Evolutionary conservation across 257 asterid genomes (phyloP).

Genomic region (Nicotiana knightiana): DNA sequence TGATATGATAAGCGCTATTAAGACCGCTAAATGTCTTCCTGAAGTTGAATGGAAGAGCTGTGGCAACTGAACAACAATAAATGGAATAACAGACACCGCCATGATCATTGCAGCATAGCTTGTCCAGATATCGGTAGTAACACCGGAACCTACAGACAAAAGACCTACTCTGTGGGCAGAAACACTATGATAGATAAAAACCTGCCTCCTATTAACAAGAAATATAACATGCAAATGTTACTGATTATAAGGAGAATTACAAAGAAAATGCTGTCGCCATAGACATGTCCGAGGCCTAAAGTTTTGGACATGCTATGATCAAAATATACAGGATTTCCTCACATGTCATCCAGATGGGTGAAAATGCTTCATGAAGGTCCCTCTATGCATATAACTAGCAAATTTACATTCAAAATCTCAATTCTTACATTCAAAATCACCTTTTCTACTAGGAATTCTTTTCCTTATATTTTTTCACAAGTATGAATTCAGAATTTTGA

Average conservation of each 20-base stretch:
- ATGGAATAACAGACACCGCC: slow-evolving; percentile 82
- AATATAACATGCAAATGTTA: not conserved
- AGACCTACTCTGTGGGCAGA: slow-evolving; percentile 6
- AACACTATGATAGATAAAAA: not conserved
- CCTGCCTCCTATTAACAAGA: not conserved
- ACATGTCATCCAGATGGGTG: not conserved
- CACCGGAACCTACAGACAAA: slow-evolving; percentile 72
- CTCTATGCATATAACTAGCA: not conserved
- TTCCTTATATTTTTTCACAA: not conserved
- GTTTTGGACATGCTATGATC: not conserved
- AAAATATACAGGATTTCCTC: not conserved
- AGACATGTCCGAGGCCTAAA: not conserved
- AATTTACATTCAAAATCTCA: not conserved
- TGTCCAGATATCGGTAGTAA: slow-evolving; percentile 78
- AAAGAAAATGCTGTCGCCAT: not conserved
- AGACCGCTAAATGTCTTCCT: slow-evolving; percentile 59
- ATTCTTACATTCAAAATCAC: not conserved
- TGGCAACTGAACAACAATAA: slow-evolving; percentile 69
- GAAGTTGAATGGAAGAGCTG: slow-evolving; percentile 50
- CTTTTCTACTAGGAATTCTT: not conserved
- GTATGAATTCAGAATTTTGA: not conserved
- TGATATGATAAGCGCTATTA: slow-evolving; percentile 65
- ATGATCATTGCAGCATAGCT: slow-evolving; percentile 77
- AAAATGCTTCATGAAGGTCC: not conserved
- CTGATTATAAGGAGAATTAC: not conserved